These are phyloP conservation scores for Xylariaceae sp. DNA, from an alignment of 2,329 filamentous ascomycete genomes.

Conservation along the genomic window DNA sequence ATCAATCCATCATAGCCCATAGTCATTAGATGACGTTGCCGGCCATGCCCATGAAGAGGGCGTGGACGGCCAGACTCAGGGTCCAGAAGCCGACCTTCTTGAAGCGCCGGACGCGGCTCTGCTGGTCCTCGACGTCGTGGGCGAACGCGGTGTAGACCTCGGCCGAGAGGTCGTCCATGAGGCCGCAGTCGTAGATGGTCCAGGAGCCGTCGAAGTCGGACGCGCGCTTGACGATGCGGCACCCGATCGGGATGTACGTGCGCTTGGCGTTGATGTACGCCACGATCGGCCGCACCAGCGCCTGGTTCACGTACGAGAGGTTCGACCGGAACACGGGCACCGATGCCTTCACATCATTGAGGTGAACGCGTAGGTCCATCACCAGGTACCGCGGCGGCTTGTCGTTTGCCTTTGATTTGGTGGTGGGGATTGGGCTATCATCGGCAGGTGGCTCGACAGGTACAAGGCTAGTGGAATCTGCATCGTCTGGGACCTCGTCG, in stretches of 20 bases:
- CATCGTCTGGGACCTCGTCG: constrained; percentile 16
- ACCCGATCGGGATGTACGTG: constrained; percentile 94
- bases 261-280: constrained; percentile 96
- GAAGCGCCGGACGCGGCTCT: constrained; percentile 81
- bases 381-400: constrained; percentile 80
- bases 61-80: constrained; percentile 86
- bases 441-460: constrained; percentile 6
- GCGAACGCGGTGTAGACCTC: constrained; percentile 97
- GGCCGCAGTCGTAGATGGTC: constrained; percentile 89
- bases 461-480: constrained; percentile 6
- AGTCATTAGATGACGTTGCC: constrained; percentile 65
- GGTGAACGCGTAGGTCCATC: constrained; percentile 91
- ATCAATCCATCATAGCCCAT: neutral
- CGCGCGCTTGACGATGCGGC: constrained; percentile 86
- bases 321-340: constrained; percentile 92
- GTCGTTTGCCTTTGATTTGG: constrained; percentile 30
- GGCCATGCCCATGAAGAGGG: constrained; percentile 91
- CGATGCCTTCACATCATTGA: constrained; percentile 91
- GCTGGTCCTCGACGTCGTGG: constrained; percentile 84
- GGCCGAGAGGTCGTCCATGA: constrained; percentile 91
- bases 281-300: constrained; percentile 91
- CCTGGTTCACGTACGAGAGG: constrained; percentile 94
- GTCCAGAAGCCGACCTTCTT: constrained; percentile 98
- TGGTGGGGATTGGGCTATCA: constrained; percentile 5
- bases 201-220: constrained; percentile 93